These are phyloP conservation scores for Celoporthe dispersa DNA, from an alignment of 2,329 filamentous ascomycete species.

Conservation along the genomic window DNA sequence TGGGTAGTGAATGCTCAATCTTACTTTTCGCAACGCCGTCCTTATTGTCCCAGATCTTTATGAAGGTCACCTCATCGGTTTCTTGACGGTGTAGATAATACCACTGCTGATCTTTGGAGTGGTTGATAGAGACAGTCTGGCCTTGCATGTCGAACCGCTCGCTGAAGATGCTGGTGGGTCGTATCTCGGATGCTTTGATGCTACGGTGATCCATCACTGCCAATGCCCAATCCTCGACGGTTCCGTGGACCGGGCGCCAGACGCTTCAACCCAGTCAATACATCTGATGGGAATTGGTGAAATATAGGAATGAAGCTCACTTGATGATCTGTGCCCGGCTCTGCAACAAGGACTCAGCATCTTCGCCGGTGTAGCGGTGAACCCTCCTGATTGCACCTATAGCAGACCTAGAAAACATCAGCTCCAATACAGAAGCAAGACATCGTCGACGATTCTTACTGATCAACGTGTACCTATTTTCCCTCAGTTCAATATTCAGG, in stretches of 20 bases:
- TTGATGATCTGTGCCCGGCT: slow-evolving; percentile 3
- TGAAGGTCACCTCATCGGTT: slow-evolving; percentile 27
- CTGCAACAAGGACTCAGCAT: not conserved
- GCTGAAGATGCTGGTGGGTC: slow-evolving; percentile 26
- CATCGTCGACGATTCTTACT: not conserved
- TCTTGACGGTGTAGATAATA: slow-evolving; percentile 27
- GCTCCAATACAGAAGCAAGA: not conserved
- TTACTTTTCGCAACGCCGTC: slow-evolving; percentile 20
- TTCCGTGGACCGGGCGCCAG: no score
- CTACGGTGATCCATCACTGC: slow-evolving; percentile 27
- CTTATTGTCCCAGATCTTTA: slow-evolving; percentile 32
- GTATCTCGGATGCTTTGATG: slow-evolving; percentile 19
- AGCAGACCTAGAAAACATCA: no score
- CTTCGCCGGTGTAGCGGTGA: not conserved
- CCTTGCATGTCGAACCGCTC: slow-evolving; percentile 19
- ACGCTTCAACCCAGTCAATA: no score
- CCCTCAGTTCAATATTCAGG: not conserved
- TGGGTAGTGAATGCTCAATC: slow-evolving; percentile 5
- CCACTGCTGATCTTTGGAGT: slow-evolving; percentile 27
- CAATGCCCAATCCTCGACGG: not conserved
- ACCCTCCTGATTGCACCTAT: no score
- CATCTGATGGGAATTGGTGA: no score
- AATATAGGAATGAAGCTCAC: not conserved
- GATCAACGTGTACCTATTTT: slow-evolving; percentile 2
- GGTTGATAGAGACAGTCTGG: slow-evolving; percentile 24